phyloP scores from a whole-genome alignment of 2,329 filamentous ascomycete genomes.

The Alternaria solani region DNA sequence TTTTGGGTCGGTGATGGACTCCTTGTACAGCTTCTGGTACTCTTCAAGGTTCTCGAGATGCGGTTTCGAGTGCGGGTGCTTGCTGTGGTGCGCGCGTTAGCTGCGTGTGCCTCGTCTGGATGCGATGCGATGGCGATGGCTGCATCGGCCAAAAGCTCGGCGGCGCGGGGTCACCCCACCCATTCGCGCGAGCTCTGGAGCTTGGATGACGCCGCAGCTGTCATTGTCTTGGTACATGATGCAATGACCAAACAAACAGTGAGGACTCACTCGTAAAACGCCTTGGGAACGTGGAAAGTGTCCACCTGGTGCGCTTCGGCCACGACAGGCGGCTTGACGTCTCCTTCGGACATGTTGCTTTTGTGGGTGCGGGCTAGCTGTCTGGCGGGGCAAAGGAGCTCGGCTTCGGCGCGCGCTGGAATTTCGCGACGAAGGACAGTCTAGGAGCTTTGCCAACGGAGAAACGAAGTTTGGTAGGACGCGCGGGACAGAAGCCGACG shows the following conservation, averaged over 20 bases:
- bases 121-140: constrained; percentile 13
- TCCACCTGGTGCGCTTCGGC: constrained; percentile 79
- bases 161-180: constrained; percentile 49
- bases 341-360: constrained; percentile 56
- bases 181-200: constrained; percentile 19
- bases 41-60: constrained; percentile 68
- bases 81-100: constrained; percentile 50
- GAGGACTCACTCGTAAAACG: constrained; percentile 52
- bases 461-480: constrained; percentile 7
- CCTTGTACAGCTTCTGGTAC: constrained; percentile 71
- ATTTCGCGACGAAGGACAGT: constrained; percentile 10
- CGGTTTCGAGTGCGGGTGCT: constrained; percentile 66
- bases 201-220: constrained; percentile 21
- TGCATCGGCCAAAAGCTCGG: constrained; percentile 15
- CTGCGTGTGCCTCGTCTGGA: constrained; percentile 7
- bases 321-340: constrained; percentile 63
- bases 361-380: constrained; percentile 14
- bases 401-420: constrained; percentile 20
- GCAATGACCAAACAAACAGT: constrained; percentile 28
- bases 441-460: constrained; percentile 2
- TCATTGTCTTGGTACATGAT: constrained; percentile 26
- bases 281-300: constrained; percentile 70
- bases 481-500: constrained; percentile 12
- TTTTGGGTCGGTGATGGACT: constrained; percentile 89
- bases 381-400: constrained; percentile 13